Conservation (phyloP, 2,329 filamentous ascomycete species). For the Hortaea werneckii region DNA sequence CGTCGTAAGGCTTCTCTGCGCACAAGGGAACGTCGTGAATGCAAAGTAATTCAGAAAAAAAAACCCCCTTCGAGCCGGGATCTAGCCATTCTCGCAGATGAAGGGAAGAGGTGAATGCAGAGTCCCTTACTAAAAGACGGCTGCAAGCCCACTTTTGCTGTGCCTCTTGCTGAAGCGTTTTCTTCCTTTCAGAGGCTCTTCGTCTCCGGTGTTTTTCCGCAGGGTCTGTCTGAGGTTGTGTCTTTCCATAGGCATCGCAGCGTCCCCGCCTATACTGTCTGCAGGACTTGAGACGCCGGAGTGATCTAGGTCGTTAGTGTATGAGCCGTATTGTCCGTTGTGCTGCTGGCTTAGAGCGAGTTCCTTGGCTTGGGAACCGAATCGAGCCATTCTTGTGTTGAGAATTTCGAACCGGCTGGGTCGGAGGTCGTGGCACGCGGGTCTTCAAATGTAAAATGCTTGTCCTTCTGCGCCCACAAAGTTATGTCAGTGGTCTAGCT, state of each 20-base stretch:
- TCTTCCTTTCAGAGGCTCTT: constrained; percentile 46
- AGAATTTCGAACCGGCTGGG: constrained; percentile 53
- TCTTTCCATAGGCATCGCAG: constrained; percentile 21
- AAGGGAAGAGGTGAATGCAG: background rate
- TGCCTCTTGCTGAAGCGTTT: constrained; percentile 81
- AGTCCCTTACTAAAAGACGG: constrained; percentile 57
- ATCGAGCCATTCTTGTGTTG: constrained; percentile 86
- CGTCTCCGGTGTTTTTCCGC: constrained; percentile 33
- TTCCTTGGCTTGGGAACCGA: constrained; percentile 78
- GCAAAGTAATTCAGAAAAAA: too few species aligned
- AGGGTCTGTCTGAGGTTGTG: constrained; percentile 24
- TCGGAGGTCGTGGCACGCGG: constrained; percentile 61
- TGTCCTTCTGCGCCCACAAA: constrained; percentile 20
- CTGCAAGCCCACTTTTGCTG: constrained; percentile 86
- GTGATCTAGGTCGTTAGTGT: constrained; percentile 42
- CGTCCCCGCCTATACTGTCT: constrained; percentile 57
- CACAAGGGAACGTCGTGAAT: too few species aligned
- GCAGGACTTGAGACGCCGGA: constrained; percentile 49
- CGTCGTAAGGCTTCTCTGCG: too few species aligned
- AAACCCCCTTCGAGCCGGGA: too few species aligned
- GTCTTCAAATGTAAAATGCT: constrained; percentile 90
- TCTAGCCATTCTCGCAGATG: too few species aligned
- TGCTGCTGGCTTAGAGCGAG: constrained; percentile 53
- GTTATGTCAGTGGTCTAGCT: background rate
- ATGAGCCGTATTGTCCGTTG: constrained; percentile 50